Conservation (phyloP, 225 moss, liverwort and hornwort genomes). For the Physcomitrium patens region DNA sequence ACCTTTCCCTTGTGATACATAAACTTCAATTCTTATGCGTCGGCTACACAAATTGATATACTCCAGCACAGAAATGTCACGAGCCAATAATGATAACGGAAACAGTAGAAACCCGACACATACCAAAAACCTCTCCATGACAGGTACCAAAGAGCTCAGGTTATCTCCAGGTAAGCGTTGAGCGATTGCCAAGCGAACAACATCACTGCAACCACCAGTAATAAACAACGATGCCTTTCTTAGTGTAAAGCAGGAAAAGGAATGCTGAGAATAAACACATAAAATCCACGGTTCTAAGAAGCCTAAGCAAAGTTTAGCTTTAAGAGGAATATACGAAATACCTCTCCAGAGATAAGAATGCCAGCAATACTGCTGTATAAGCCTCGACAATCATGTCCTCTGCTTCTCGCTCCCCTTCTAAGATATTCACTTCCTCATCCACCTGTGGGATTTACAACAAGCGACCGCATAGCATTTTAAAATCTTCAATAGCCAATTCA, state of each 20-base stretch:
- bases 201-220: constrained; percentile 69
- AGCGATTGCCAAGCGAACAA: constrained; percentile 79
- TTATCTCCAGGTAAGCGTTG: constrained; percentile 84
- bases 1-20: neutral
- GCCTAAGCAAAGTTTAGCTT: neutral
- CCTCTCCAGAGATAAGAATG: constrained; percentile 92
- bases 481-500: constrained; percentile 12
- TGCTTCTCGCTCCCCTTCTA: constrained; percentile 96
- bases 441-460: constrained; percentile 49
- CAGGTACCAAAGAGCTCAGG: constrained; percentile 83
- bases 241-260: constrained; percentile 2
- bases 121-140: constrained; percentile 98
- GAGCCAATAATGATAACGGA: neutral
- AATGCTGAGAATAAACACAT: neutral
- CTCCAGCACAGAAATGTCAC: neutral
- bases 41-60: neutral
- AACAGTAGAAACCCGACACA: constrained; percentile 17
- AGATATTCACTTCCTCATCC: constrained; percentile 83
- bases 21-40: neutral
- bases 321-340: constrained; percentile 33
- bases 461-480: constrained; percentile 20
- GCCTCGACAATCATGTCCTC: constrained; percentile 99
- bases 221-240: constrained; percentile 1
- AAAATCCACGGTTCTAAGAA: constrained; percentile 10
- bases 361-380: constrained; percentile 90